Evolutionary conservation across 2,329 filamentous ascomycete genomes (phyloP), one percentile per base, ranked within the genome.

Genomic region (Orbilia oligospora): DNA sequence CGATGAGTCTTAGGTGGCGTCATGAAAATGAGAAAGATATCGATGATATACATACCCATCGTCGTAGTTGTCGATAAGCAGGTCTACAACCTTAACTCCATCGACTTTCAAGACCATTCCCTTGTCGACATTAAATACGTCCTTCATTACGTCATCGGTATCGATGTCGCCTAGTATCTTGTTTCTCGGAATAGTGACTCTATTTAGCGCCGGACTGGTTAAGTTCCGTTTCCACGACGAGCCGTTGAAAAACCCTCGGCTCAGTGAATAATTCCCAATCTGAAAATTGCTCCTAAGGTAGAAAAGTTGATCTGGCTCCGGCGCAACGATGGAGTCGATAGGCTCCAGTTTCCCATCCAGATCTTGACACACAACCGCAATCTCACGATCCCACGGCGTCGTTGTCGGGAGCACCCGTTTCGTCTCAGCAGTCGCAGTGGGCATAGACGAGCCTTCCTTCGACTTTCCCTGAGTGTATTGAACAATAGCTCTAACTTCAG

Each of bases 21-120:
- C 5, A 6, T 6, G 5, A 49, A 24, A 68, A 30, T 30, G 6
- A 30, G n/a, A 16, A 18, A 18, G 8, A 18, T 1, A 36, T 36
- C 8, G 12, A n/a, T n/a, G n/a, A n/a, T 16, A 4, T 16, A 12
- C 71, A 55, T 49, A 76, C 53, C 87, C 86, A 76, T 87, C 83
- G 81, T 95, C 92, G 53, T 89, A 87, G 82, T 94, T 95, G 86
- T 94, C 93, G n/a, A 95, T 85, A 18, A 93, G 85, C 64, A 95
- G 87, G 82, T 94, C 90, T 30, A 94, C 88, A n/a, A 93, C 86
- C 76, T 90, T 38, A 81, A 80, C n/a, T 81, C 85, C 9, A 85
- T 82, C 84, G 30, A 85, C 81, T 20, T 82, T 86, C 14, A 66
- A 58, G 48, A 70, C 44, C 66, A 67, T 77, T 9, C 73, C 73